Evolutionary conservation across 1,284 basidiomycete species (phyloP).

Genomic region (Paramarasmius palmivorus): DNA sequence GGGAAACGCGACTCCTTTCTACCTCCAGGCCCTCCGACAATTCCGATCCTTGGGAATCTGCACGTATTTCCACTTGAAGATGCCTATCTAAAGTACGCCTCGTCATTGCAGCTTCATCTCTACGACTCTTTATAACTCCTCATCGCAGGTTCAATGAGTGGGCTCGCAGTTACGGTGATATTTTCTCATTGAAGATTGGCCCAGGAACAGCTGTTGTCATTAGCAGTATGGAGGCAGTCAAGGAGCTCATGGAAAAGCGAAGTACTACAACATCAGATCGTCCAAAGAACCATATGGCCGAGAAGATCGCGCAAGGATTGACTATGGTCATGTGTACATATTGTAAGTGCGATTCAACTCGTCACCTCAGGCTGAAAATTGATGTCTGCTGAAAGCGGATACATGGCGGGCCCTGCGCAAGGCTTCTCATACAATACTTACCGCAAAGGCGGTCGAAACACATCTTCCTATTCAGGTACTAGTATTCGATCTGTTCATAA

Average conservation of each 20-base stretch:
- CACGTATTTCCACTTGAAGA: constrained; percentile 25
- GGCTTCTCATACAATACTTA: too few species aligned
- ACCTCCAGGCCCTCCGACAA: constrained; percentile 33
- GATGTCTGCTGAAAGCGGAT: too few species aligned
- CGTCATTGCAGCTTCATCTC: too few species aligned
- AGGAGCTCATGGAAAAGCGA: constrained; percentile 26
- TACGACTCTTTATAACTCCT: neutral
- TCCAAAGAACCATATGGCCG: constrained; percentile 23
- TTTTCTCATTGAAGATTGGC: constrained; percentile 27
- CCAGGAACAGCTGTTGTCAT: constrained; percentile 24
- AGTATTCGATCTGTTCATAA: too few species aligned
- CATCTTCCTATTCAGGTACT: too few species aligned
- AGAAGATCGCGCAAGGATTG: constrained; percentile 6
- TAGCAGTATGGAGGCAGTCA: constrained; percentile 22
- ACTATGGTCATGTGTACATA: constrained; percentile 2
- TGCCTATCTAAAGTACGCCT: constrained; percentile 18
- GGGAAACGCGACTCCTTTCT: constrained; percentile 23
- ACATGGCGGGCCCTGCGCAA: too few species aligned
- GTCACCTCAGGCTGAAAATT: too few species aligned
- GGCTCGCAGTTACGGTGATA: constrained; percentile 25
- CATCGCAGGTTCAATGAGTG: constrained; percentile 23
- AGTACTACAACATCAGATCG: constrained; percentile 22
- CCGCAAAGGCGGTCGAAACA: too few species aligned
- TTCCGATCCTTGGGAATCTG: constrained; percentile 31
- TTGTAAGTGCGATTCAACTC: neutral